These are phyloP conservation scores for Erysimum cheiranthoides DNA, from an alignment of 345 rosid genomes.

Conservation along the genomic window DNA sequence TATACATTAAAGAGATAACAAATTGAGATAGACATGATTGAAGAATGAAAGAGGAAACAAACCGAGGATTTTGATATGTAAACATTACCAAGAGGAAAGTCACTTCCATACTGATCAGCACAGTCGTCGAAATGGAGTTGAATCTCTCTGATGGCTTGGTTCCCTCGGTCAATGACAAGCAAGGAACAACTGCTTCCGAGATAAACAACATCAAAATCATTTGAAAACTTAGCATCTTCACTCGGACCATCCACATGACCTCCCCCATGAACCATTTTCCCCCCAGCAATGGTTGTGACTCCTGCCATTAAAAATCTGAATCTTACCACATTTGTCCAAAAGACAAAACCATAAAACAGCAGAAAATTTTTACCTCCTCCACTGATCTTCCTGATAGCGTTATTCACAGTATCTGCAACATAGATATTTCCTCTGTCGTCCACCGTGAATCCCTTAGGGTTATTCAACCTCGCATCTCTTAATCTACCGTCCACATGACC, in stretches of 20 bases:
- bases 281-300: constrained; percentile 94
- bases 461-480: constrained; percentile 88
- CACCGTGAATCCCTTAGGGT: constrained; percentile 86
- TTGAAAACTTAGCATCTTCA: constrained; percentile 90
- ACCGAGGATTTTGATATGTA: not conserved
- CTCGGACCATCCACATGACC: constrained; percentile 98
- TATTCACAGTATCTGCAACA: constrained; percentile 83
- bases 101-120: constrained; percentile 89
- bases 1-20: not conserved
- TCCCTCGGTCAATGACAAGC: constrained; percentile 92
- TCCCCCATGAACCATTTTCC: constrained; percentile 77
- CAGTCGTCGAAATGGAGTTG: constrained; percentile 98
- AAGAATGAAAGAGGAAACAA: constrained; percentile 1
- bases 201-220: constrained; percentile 93
- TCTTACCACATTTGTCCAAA: constrained; percentile 13
- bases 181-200: constrained; percentile 96
- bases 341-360: not conserved
- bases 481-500: constrained; percentile 92
- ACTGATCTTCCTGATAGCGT: constrained; percentile 93
- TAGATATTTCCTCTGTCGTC: constrained; percentile 95
- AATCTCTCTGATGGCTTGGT: constrained; percentile 91
- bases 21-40: not conserved
- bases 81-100: constrained; percentile 82
- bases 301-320: constrained; percentile 51
- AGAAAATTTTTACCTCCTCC: constrained; percentile 61